Base-by-base conservation (phyloP, 2,329 filamentous ascomycete genomes). In the Alternaria alternata region DNA sequence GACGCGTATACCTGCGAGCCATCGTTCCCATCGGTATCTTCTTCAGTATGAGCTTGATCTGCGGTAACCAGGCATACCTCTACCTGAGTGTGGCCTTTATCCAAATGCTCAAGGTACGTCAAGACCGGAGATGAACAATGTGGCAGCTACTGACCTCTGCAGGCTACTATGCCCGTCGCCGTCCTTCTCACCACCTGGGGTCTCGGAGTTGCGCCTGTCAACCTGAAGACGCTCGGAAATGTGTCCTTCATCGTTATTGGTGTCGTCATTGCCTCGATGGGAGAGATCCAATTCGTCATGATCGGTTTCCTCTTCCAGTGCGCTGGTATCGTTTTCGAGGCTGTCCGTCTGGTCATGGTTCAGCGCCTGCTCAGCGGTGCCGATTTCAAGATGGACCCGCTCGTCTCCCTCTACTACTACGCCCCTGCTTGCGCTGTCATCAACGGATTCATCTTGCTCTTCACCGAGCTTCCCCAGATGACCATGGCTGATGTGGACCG, bases 61-160 rank as follows among this genome's bases (percentile, higher is more conserved):
- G 93, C 81, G 93, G 94, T 76, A 98, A 98, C 84, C 82, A 96
- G 81, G 93, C 94, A 71, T 98, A 98, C 78, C 87, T 97, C 56
- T 97, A 97, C 81, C 88, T 98, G 63, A 95, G 91, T 69, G 94
- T 98, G 60, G 91, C 94, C 62, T 98, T 98, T 81, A 98, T 98
- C 75, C 94, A 98, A 85, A 98, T 98, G 94, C 89, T 98, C 80
- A 98, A 98, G 91, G 91, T 93, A 70, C 38, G 78, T 69, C 16
- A 3, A n/a, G 38, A 36, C 7, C 16, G n/a, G 20, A 18, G 22
- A 7, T 32, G 3, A 14, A 34, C 6, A n/a, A 2, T 9, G 22
- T 16, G 28, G 22, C 20, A 42, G 41, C 32, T 54, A 32, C 62
- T 65, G 54, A 70, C 66, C 34, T 41, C 11, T 32, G 5, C 32